Evolutionary conservation across 2,329 filamentous ascomycete genomes (phyloP).

Genomic region (Cercospora brassicicola): DNA sequence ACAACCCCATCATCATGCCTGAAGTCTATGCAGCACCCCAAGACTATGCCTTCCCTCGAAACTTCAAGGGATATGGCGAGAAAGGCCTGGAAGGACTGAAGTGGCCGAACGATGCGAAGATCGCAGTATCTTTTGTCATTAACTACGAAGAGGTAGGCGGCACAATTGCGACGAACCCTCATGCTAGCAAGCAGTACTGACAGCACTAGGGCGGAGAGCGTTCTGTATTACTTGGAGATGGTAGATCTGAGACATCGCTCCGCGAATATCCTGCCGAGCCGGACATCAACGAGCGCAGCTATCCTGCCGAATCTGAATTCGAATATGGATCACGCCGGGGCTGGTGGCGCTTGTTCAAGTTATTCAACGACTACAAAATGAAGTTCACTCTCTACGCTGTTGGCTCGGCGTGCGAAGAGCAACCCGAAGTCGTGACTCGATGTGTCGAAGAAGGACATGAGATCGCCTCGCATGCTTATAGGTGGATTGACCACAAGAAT

Average conservation of each 20-base stretch:
- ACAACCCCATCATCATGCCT: neutral
- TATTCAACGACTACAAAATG: slow-evolving; percentile 53
- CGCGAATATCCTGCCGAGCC: slow-evolving; percentile 39
- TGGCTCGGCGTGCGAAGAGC: slow-evolving; percentile 50
- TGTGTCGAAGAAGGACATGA: slow-evolving; percentile 55
- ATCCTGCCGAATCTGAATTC: slow-evolving; percentile 53
- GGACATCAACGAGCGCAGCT: slow-evolving; percentile 39
- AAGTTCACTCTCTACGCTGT: slow-evolving; percentile 56
- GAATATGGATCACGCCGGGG: slow-evolving; percentile 54
- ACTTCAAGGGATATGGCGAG: slow-evolving; percentile 35
- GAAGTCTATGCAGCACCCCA: neutral
- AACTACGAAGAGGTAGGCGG: slow-evolving; percentile 46
- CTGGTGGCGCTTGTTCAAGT: slow-evolving; percentile 52
- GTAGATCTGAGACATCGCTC: slow-evolving; percentile 42
- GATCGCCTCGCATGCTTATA: slow-evolving; percentile 52
- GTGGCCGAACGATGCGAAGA: slow-evolving; percentile 49
- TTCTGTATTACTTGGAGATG: slow-evolving; percentile 44
- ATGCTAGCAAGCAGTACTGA: neutral
- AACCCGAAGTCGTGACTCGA: slow-evolving; percentile 50
- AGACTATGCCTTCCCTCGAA: slow-evolving; percentile 15
- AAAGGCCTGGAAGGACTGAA: slow-evolving; percentile 28
- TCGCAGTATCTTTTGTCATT: slow-evolving; percentile 50
- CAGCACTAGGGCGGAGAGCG: slow-evolving; percentile 41
- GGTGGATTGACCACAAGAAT: slow-evolving; percentile 55
- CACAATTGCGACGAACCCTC: too few species aligned